phyloP scores from a whole-genome alignment of 2,329 filamentous ascomycete species.

The Thielaviopsis populi region DNA sequence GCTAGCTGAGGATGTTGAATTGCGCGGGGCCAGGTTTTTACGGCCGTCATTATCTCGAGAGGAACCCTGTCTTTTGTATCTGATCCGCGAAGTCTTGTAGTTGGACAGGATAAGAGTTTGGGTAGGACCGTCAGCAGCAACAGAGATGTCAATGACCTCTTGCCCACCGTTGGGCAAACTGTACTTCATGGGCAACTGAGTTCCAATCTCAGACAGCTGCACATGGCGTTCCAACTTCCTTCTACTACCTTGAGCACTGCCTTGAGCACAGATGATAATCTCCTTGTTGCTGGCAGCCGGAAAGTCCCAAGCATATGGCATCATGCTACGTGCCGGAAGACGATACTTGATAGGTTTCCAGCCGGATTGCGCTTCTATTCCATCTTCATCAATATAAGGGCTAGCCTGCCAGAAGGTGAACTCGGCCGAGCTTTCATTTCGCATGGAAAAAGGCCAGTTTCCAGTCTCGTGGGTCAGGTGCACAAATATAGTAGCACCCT shows the following conservation, averaged over 20 bases:
- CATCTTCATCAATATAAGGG: conserved; percentile 84
- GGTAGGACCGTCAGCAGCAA: conserved; percentile 86
- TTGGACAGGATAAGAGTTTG: conserved; percentile 90
- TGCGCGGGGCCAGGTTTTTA: conserved; percentile 4
- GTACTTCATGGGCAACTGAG: conserved; percentile 86
- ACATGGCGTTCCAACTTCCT: conserved; percentile 63
- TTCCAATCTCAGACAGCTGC: conserved; percentile 91
- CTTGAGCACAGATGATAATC: conserved; percentile 64
- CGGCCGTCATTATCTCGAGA: conserved; percentile 11
- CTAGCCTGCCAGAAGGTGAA: conserved; percentile 95
- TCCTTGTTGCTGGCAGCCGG: conserved; percentile 95
- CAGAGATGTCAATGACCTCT: conserved; percentile 93
- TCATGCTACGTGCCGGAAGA: conserved; percentile 84
- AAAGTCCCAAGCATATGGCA: conserved; percentile 99
- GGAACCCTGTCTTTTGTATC: conserved; percentile 40
- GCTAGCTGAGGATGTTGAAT: not conserved
- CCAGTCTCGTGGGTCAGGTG: conserved; percentile 82
- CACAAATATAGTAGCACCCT: conserved; percentile 84
- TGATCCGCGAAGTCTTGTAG: conserved; percentile 80
- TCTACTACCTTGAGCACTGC: conserved; percentile 21
- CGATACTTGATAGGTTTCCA: conserved; percentile 91
- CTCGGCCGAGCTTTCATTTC: conserved; percentile 92
- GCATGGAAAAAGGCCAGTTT: conserved; percentile 97
- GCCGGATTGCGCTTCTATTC: conserved; percentile 64
- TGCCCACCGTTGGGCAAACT: conserved; percentile 49